A percentile compares a stretch with the other conserved stretches of the same genome.
These are phyloP conservation scores for Coprinopsis strossmayeri DNA, from an alignment of 768 basidiomycete species.

Conservation along the genomic window DNA sequence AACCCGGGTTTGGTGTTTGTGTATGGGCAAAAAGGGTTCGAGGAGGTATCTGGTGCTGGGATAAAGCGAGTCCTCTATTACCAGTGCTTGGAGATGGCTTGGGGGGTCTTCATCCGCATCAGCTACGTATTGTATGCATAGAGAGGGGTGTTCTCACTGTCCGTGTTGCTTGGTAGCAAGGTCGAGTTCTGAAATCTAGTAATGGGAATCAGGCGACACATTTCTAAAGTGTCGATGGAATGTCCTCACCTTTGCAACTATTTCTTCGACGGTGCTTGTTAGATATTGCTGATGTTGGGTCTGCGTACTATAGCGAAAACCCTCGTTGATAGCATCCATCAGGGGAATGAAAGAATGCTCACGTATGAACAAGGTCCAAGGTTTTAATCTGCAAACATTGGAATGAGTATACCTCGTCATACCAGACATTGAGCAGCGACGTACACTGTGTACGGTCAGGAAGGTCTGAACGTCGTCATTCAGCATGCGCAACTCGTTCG, in stretches of 20 bases:
- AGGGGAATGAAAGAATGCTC: background rate
- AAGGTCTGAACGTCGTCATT: slow-evolving; percentile 5
- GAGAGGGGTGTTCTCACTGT: too few relatives aligned
- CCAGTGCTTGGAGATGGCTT: too few relatives aligned
- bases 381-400: slow-evolving; percentile 1
- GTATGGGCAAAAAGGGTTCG: too few relatives aligned
- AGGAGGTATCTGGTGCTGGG: too few relatives aligned
- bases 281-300: background rate
- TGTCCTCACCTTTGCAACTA: slow-evolving; percentile 5
- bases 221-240: too few relatives aligned
- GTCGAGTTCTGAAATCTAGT: too few relatives aligned
- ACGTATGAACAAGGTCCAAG: slow-evolving; percentile 3
- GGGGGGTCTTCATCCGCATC: too few relatives aligned
- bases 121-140: too few relatives aligned
- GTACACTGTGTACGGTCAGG: background rate
- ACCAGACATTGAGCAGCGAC: background rate
- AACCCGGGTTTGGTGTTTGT: too few relatives aligned
- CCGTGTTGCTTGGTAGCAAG: too few relatives aligned
- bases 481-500: background rate
- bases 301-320: background rate
- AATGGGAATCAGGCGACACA: too few relatives aligned
- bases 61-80: too few relatives aligned
- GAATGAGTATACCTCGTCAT: background rate
- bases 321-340: background rate
- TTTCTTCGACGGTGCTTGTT: background rate